Evolutionary conservation across 192 early-diverging fungal genomes (phyloP).

Genomic region (Chytriomyces confervae): DNA sequence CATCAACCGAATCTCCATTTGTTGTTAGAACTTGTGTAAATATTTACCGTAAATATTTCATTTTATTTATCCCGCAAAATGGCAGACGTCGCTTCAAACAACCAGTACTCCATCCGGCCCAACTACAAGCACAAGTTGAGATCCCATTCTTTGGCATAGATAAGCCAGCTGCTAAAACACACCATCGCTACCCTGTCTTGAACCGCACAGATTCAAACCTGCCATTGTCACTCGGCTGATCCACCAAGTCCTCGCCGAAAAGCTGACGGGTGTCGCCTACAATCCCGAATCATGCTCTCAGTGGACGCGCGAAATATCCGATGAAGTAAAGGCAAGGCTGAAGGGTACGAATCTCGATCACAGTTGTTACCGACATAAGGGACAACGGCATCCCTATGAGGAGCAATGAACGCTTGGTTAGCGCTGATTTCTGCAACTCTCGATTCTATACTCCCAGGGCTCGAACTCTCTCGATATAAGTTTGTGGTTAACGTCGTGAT

Average conservation of each 20-base stretch:
- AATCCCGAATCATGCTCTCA: slow-evolving; percentile 58
- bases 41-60: not conserved
- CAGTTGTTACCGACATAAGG: not conserved
- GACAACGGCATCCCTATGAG: not conserved
- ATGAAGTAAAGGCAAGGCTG: slow-evolving; percentile 64
- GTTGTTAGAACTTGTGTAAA: no score
- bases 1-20: no score
- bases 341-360: slow-evolving; percentile 46
- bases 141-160: not conserved
- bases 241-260: slow-evolving; percentile 52
- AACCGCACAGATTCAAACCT: slow-evolving; percentile 55
- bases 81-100: slow-evolving; percentile 5
- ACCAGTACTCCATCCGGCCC: slow-evolving; percentile 56
- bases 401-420: not conserved
- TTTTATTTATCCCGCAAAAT: not conserved
- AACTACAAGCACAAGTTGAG: slow-evolving; percentile 66
- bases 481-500: slow-evolving; percentile 65
- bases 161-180: not conserved
- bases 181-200: not conserved
- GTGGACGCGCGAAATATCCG: slow-evolving; percentile 61
- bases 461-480: slow-evolving; percentile 62
- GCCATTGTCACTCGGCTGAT: slow-evolving; percentile 52
- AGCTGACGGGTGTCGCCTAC: slow-evolving; percentile 54
- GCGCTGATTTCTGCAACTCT: not conserved
- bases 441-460: slow-evolving; percentile 36